A percentile compares a stretch with the other conserved stretches of the same genome.
Evolutionary conservation across 2,329 filamentous ascomycete species (phyloP).

Genomic region (Ceratocystis lukuohia): DNA sequence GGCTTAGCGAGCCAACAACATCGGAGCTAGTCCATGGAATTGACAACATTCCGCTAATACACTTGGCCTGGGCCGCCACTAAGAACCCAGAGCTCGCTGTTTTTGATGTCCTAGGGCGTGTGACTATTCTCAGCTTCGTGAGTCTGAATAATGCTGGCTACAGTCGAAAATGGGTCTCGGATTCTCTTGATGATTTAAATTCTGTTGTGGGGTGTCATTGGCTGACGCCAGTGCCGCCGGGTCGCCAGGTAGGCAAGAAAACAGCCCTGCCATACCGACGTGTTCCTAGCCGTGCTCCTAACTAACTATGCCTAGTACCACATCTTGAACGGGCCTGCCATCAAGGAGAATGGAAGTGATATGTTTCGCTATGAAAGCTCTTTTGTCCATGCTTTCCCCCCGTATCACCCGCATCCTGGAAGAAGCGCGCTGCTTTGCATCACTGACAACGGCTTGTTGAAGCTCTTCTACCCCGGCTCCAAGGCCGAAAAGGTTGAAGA

Average conservation of each 20-base stretch:
- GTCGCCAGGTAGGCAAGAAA: slow-evolving; percentile 27
- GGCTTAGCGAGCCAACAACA: slow-evolving; percentile 56
- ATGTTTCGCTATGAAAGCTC: slow-evolving; percentile 48
- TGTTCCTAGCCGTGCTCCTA: no score
- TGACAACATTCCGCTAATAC: slow-evolving; percentile 56
- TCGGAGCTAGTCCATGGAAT: slow-evolving; percentile 47
- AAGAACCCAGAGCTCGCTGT: slow-evolving; percentile 68
- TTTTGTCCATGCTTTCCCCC: slow-evolving; percentile 52
- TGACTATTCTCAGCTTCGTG: slow-evolving; percentile 60
- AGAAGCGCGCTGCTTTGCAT: slow-evolving; percentile 67
- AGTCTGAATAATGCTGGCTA: slow-evolving; percentile 59
- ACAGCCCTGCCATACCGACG: no score
- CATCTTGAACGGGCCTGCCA: slow-evolving; percentile 45
- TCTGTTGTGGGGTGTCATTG: slow-evolving; percentile 76
- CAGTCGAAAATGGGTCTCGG: slow-evolving; percentile 49
- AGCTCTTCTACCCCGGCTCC: slow-evolving; percentile 63
- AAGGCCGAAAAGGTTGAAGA: slow-evolving; percentile 56
- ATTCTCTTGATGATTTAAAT: slow-evolving; percentile 59
- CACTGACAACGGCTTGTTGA: slow-evolving; percentile 59
- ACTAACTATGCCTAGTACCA: slow-evolving; percentile 21
- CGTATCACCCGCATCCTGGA: slow-evolving; percentile 55
- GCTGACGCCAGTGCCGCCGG: slow-evolving; percentile 49
- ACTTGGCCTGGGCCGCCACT: slow-evolving; percentile 67
- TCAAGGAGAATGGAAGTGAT: slow-evolving; percentile 50
- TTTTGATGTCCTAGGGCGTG: slow-evolving; percentile 63